Conservation (phyloP, 805 yeast genomes). For the Sugiyamaella qingdaonensis region DNA sequence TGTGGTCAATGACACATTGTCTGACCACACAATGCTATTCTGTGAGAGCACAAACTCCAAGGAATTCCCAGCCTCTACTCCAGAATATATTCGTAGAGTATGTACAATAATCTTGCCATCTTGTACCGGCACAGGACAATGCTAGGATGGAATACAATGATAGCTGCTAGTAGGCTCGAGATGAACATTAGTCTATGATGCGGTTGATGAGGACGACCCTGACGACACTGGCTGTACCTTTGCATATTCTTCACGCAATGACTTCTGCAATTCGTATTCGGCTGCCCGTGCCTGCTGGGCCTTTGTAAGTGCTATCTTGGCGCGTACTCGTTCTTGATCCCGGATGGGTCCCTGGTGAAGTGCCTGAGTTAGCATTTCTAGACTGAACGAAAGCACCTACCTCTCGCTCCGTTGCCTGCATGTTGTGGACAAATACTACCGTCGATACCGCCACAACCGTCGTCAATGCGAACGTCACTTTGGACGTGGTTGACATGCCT, state of each 20-base stretch:
- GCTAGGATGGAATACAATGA: too few species aligned
- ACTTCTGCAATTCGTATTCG: constrained; percentile 25
- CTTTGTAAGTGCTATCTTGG: constrained; percentile 19
- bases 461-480: constrained; percentile 62
- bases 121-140: too few species aligned
- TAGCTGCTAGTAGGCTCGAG: too few species aligned
- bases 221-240: constrained; percentile 19
- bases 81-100: too few species aligned
- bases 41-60: too few species aligned
- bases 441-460: constrained; percentile 54
- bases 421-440: constrained; percentile 62
- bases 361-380: constrained; percentile 16
- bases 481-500: constrained; percentile 74
- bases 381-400: constrained; percentile 10
- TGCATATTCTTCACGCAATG: constrained; percentile 21
- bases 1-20: too few species aligned
- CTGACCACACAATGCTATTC: too few species aligned
- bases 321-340: constrained; percentile 22
- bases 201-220: not conserved
- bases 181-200: too few species aligned
- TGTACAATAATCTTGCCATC: too few species aligned
- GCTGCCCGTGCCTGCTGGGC: constrained; percentile 19
- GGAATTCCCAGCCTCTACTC: too few species aligned
- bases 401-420: constrained; percentile 66
- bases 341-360: constrained; percentile 25